Conservation (phyloP, 2,329 filamentous ascomycete species). For the Alternaria atra region DNA sequence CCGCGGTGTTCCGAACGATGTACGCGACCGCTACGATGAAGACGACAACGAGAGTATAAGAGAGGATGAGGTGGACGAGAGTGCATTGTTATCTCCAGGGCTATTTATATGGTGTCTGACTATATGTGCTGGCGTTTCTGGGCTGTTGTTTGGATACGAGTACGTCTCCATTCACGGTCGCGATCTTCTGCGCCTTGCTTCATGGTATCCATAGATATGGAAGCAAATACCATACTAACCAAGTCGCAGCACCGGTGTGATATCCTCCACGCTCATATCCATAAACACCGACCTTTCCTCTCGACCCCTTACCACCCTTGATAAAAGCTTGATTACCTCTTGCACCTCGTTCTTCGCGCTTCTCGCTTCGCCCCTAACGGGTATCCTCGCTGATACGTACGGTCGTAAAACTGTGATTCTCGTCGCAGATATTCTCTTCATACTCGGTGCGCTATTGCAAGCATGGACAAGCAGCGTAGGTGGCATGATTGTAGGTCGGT, state of each 20-base stretch:
- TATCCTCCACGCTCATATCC: slow-evolving; percentile 67
- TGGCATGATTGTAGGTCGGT: slow-evolving; percentile 72
- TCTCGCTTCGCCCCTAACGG: slow-evolving; percentile 63
- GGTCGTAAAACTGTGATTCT: slow-evolving; percentile 87
- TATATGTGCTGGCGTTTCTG: slow-evolving; percentile 65
- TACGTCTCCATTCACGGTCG: slow-evolving; percentile 37
- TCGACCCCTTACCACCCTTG: slow-evolving; percentile 60
- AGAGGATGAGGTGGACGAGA: slow-evolving; percentile 49
- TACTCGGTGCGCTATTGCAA: slow-evolving; percentile 72
- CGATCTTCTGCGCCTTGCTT: not conserved
- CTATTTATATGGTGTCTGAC: slow-evolving; percentile 65
- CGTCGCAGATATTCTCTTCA: slow-evolving; percentile 68
- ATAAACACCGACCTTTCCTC: slow-evolving; percentile 63
- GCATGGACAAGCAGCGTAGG: slow-evolving; percentile 66
- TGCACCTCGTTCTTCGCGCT: slow-evolving; percentile 67
- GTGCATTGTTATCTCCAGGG: slow-evolving; percentile 36
- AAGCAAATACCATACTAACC: not conserved
- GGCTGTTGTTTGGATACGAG: slow-evolving; percentile 70
- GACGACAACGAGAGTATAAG: slow-evolving; percentile 16
- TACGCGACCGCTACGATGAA: slow-evolving; percentile 23
- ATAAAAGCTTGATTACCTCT: slow-evolving; percentile 68
- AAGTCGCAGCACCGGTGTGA: slow-evolving; percentile 64
- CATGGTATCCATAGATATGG: not conserved
- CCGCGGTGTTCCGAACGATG: slow-evolving; percentile 18
- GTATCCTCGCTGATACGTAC: slow-evolving; percentile 71